Evolutionary conservation across 2,329 filamentous ascomycete genomes (phyloP).

Genomic region (Neonectria ditissima): DNA sequence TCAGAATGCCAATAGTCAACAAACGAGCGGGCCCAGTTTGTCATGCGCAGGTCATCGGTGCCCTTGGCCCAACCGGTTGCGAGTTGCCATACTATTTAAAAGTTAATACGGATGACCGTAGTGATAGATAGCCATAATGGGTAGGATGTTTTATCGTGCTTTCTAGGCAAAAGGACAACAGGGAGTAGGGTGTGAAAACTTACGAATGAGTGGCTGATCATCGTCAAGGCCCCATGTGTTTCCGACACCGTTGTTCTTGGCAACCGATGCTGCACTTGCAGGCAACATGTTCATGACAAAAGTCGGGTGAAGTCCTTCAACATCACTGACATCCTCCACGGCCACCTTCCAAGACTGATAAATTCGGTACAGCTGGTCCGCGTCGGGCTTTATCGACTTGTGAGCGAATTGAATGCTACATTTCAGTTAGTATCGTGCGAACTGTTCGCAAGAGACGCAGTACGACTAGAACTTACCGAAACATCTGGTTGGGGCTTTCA

Average conservation of each 20-base stretch:
- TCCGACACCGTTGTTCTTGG: conserved; percentile 26
- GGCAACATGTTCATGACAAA: conserved; percentile 22
- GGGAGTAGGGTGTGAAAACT: background rate
- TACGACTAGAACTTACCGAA: conserved; percentile 41
- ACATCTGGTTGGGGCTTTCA: conserved; percentile 51
- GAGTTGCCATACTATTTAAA: conserved; percentile 52
- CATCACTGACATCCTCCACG: conserved; percentile 40
- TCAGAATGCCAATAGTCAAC: conserved; percentile 48
- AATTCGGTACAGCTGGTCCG: conserved; percentile 46
- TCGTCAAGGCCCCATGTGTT: conserved; percentile 25
- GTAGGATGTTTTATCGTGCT: too few species aligned
- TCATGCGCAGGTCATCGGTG: conserved; percentile 51
- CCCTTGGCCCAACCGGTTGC: conserved; percentile 52
- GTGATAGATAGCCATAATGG: too few species aligned
- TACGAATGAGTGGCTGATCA: conserved; percentile 18
- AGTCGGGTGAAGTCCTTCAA: conserved; percentile 21
- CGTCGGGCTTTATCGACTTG: conserved; percentile 52
- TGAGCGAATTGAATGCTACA: conserved; percentile 45
- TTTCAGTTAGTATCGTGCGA: background rate
- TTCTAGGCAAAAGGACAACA: background rate
- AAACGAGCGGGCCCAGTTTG: conserved; percentile 47
- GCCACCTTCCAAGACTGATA: conserved; percentile 51
- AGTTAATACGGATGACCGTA: background rate
- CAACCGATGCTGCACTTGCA: conserved; percentile 4
- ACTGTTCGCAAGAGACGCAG: too few species aligned